A percentile compares a stretch with the other conserved stretches of the same genome.
phyloP scores from a whole-genome alignment of 2,329 filamentous ascomycete species.

The Bipolaris victoriae region DNA sequence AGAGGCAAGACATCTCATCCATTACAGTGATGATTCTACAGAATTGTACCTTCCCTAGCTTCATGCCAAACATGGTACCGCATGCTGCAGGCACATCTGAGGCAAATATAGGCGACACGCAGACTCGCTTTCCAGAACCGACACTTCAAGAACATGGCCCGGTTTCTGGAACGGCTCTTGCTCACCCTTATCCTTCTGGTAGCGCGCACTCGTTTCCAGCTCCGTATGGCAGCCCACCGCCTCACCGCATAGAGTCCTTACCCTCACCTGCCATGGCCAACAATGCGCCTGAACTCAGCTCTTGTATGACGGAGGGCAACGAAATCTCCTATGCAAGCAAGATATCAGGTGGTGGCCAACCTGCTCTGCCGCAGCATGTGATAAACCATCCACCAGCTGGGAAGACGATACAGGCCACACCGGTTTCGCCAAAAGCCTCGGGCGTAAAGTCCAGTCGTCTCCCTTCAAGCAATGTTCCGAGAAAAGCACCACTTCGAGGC shows the following conservation, averaged over 20 bases:
- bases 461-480: background rate
- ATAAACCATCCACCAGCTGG: background rate
- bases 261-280: background rate
- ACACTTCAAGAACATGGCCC: background rate
- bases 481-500: slow-evolving; percentile 10
- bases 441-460: slow-evolving; percentile 1
- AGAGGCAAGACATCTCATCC: background rate
- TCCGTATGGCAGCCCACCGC: background rate
- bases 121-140: background rate
- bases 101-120: background rate
- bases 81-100: background rate
- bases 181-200: background rate
- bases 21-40: background rate
- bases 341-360: background rate
- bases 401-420: background rate
- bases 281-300: background rate
- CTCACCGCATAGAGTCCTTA: background rate
- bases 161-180: too few species aligned
- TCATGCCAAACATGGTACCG: slow-evolving; percentile 13
- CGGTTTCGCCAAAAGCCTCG: background rate
- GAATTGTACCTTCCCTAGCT: background rate
- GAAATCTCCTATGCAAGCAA: background rate
- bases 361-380: background rate
- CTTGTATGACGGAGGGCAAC: background rate
- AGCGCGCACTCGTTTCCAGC: background rate